phyloP scores from a whole-genome alignment of 192 early-diverging fungal species.

The Umbelopsis vinacea region DNA sequence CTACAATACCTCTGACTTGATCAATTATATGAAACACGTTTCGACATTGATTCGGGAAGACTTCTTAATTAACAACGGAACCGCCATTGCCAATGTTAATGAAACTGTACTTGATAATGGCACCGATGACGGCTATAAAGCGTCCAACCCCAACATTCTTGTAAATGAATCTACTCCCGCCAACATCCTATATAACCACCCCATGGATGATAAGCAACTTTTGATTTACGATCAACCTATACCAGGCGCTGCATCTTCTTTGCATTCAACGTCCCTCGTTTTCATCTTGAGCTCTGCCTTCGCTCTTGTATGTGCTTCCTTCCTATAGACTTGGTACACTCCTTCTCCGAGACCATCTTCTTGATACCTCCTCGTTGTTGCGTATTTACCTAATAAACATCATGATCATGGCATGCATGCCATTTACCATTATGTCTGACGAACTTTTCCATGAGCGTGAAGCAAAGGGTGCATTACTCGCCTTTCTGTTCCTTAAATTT shows the following conservation, averaged over 20 bases:
- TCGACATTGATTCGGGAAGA: conserved; percentile 31
- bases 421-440: too few species aligned
- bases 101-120: conserved; percentile 39
- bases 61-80: conserved; percentile 33
- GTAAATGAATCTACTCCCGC: conserved; percentile 16
- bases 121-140: conserved; percentile 22
- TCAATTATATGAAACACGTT: conserved; percentile 29
- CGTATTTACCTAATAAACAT: not conserved
- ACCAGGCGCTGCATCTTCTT: conserved; percentile 9
- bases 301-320: not conserved
- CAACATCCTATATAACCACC: conserved; percentile 35
- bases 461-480: too few species aligned
- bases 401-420: too few species aligned
- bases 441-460: too few species aligned
- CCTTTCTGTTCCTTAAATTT: too few species aligned
- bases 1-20: conserved; percentile 35
- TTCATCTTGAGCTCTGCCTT: not conserved
- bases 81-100: not conserved
- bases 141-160: not conserved
- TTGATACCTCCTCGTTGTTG: not conserved
- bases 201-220: conserved; percentile 22
- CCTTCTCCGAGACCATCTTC: not conserved
- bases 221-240: conserved; percentile 29
- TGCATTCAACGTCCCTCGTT: not conserved
- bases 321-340: conserved; percentile 8